phyloP scores from a whole-genome alignment of 2,329 filamentous ascomycete species.

The Fusarium succisae region DNA sequence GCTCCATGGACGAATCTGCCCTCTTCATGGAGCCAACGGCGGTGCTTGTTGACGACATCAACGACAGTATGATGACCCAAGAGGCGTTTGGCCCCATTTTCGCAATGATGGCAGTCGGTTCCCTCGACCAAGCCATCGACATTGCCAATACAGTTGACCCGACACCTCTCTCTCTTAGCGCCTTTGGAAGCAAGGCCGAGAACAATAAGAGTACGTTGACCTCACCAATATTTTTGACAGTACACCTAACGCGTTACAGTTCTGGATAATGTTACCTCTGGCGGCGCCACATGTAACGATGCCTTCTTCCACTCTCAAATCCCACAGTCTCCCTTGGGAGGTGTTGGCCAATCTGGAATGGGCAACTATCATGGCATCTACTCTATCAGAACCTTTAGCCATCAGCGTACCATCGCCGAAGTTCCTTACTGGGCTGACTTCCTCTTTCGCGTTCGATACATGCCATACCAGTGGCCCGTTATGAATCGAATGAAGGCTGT shows the following conservation, averaged over 20 bases:
- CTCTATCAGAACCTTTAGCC: conserved; percentile 56
- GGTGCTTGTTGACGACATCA: conserved; percentile 77
- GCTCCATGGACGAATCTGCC: conserved; percentile 79
- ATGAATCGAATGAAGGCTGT: conserved; percentile 57
- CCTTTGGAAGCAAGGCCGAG: conserved; percentile 85
- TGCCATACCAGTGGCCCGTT: conserved; percentile 64
- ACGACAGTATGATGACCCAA: conserved; percentile 80
- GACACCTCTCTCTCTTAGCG: conserved; percentile 85
- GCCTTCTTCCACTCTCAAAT: conserved; percentile 55
- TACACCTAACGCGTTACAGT: conserved; percentile 47
- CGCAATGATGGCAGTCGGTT: conserved; percentile 79
- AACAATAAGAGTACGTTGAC: conserved; percentile 72
- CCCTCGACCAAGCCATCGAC: conserved; percentile 85
- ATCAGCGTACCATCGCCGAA: conserved; percentile 50
- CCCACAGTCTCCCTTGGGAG: conserved; percentile 57
- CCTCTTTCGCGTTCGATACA: conserved; percentile 73
- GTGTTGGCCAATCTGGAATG: conserved; percentile 58
- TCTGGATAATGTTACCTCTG: conserved; percentile 53
- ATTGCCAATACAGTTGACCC: conserved; percentile 83
- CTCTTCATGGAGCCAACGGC: conserved; percentile 92
- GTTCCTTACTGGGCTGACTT: conserved; percentile 52
- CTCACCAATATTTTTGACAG: background rate
- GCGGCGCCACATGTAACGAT: conserved; percentile 63
- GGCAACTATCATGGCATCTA: conserved; percentile 60
- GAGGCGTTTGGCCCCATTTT: conserved; percentile 96